Percentiles rank a stretch among this genome's conserved stretches.
phyloP scores from a whole-genome alignment of 305 asterid genomes.

The Fraxinus angustifolia region DNA sequence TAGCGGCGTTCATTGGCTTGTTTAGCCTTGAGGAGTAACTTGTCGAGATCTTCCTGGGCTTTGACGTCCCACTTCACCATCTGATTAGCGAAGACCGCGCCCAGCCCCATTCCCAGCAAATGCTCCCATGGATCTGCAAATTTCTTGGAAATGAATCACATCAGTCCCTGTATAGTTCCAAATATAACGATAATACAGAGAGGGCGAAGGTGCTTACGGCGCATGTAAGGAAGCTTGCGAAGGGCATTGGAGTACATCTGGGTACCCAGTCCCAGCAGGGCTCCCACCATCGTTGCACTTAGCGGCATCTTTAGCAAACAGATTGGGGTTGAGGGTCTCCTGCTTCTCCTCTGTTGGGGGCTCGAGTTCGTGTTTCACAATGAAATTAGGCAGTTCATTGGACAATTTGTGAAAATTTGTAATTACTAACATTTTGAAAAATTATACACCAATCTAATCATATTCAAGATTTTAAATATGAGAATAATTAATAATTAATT shows the following conservation, averaged over 20 bases:
- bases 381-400: not conserved
- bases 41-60: slow-evolving; percentile 80
- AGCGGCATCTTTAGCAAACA: slow-evolving; percentile 49
- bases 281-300: slow-evolving; percentile 79
- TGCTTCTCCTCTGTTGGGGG: not conserved
- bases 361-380: not conserved
- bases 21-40: slow-evolving; percentile 72
- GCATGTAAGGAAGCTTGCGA: slow-evolving; percentile 97
- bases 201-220: slow-evolving; percentile 50
- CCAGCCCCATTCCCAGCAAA: slow-evolving; percentile 90
- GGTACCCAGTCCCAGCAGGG: slow-evolving; percentile 76
- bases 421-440: not conserved
- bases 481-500: not conserved
- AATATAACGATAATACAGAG: not conserved
- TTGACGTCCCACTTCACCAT: slow-evolving; percentile 81
- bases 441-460: not conserved
- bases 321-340: not conserved
- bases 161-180: not conserved
- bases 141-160: slow-evolving; percentile 11
- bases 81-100: slow-evolving; percentile 75
- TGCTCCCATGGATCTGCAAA: slow-evolving; percentile 98
- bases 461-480: too few species aligned
- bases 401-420: not conserved
- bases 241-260: slow-evolving; percentile 98
- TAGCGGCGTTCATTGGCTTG: slow-evolving; percentile 90